These are phyloP conservation scores for Dothiorella sarmentorum DNA, from an alignment of 2,329 filamentous ascomycete genomes.

Conservation along the genomic window DNA sequence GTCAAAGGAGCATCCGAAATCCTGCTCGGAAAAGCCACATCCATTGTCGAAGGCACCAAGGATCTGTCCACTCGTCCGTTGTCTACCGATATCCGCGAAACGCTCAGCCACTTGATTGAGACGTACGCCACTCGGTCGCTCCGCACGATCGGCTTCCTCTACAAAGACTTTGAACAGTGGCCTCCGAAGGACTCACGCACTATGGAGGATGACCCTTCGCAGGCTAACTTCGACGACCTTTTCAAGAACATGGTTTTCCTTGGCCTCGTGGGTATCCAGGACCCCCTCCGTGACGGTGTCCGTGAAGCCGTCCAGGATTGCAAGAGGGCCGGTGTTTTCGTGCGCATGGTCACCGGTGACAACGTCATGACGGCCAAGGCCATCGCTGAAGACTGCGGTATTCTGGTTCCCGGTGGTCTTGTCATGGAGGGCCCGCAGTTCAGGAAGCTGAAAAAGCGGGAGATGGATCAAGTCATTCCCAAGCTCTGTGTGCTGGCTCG, in stretches of 20 bases:
- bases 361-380: slow-evolving; percentile 46
- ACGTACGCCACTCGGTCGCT: slow-evolving; percentile 76
- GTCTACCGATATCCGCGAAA: slow-evolving; percentile 55
- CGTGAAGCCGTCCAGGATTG: slow-evolving; percentile 50
- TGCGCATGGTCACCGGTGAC: slow-evolving; percentile 50
- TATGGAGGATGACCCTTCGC: slow-evolving; percentile 58
- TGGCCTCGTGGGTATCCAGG: slow-evolving; percentile 79
- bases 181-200: slow-evolving; percentile 63
- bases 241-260: slow-evolving; percentile 70
- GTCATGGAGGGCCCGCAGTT: slow-evolving; percentile 46
- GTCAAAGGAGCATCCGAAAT: slow-evolving; percentile 54
- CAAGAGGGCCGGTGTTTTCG: slow-evolving; percentile 45
- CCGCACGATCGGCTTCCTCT: slow-evolving; percentile 79
- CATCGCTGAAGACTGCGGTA: slow-evolving; percentile 47
- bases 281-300: slow-evolving; percentile 78
- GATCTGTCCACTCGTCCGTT: slow-evolving; percentile 53
- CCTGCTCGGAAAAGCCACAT: slow-evolving; percentile 46
- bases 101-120: slow-evolving; percentile 65
- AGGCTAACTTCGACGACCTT: slow-evolving; percentile 64
- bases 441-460: slow-evolving; percentile 56
- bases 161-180: slow-evolving; percentile 80
- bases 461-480: slow-evolving; percentile 56
- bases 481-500: slow-evolving; percentile 65
- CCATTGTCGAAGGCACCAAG: slow-evolving; percentile 60
- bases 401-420: slow-evolving; percentile 35